Evolutionary conservation across 106 monocot genomes (phyloP), one percentile per base, ranked within the genome.

Genomic region (Dioscorea dumetorum): DNA sequence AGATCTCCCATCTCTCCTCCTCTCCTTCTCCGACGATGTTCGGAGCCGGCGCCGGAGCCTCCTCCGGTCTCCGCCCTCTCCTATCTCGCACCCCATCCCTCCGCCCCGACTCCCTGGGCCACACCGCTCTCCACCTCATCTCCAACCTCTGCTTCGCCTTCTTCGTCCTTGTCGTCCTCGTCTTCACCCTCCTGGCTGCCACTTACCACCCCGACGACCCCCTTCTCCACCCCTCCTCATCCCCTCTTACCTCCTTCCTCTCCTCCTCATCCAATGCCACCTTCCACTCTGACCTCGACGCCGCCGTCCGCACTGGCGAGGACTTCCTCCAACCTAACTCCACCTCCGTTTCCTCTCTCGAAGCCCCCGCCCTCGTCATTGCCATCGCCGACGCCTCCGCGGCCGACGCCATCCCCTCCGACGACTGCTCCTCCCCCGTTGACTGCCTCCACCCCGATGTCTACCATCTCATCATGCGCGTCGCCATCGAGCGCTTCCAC

Each of bases 171-270:
- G 72, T 73, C 49, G 89, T 89, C 32, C 79, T 89, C 50, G 54
- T 74, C 61, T 82, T 89, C 82, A 89, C 89, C 71, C 69, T 89
- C 70, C 65, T 89, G 69, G 89, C 85, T 51, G 85, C 89, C 61
- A 89, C 89, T n/a, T 89, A 89, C 80, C 70, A 72, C 22, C 82
- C 85, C 31, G 85, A 83, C 22, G 90, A 85, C 35, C 85, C 85
- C 18, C 82, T 85, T 58, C 77, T 90, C 72, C 84, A 56, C 62
- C 81, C 79, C 59, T 79, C 84, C 33, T 53, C 69, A 56, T 48
- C 13, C 28, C 17, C 70, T 41, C 79, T 85, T 66, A 77, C 85
- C 8, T 72, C 79, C 48, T 90, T 80, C 80, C 80, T 82, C 72
- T 77, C 79, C 24, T 82, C 89, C 24, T 72, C 79, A n/a, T 80